Conservation (phyloP, 345 rosid genomes). For the Eucalyptus coolabah region DNA sequence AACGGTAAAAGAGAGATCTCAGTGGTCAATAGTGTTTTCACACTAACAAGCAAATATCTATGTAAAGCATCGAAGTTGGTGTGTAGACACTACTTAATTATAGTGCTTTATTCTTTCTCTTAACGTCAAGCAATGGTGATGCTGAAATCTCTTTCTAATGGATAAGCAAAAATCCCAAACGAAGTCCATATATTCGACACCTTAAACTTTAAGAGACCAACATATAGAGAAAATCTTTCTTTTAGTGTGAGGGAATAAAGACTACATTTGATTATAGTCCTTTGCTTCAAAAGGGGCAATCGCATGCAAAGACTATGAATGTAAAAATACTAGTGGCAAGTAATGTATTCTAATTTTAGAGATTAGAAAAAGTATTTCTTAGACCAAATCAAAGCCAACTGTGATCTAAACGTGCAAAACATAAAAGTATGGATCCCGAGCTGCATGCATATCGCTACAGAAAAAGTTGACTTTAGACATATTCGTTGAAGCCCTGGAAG, state of each 20-base stretch:
- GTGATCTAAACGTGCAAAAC: no score
- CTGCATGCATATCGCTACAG: no score
- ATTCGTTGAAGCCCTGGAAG: no score
- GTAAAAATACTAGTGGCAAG: no score
- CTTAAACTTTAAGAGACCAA: neutral
- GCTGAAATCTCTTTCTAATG: neutral
- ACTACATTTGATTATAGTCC: neutral
- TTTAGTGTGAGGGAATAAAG: neutral
- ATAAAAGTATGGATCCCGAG: no score
- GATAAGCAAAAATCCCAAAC: no score
- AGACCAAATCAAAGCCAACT: no score
- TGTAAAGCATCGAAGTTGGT: neutral
- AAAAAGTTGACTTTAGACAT: no score
- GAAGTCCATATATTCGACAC: neutral
- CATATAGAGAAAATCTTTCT: neutral
- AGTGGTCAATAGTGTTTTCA: accelerated
- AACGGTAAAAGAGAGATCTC: neutral
- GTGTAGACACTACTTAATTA: neutral
- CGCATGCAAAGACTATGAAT: no score
- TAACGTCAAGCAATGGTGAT: neutral
- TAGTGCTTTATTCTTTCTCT: neutral
- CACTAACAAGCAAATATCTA: neutral
- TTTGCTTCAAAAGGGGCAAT: neutral
- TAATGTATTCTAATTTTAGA: no score
- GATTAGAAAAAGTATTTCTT: no score